These are phyloP conservation scores for Teunomyces pallodes DNA, from an alignment of 805 yeast species.

Conservation along the genomic window DNA sequence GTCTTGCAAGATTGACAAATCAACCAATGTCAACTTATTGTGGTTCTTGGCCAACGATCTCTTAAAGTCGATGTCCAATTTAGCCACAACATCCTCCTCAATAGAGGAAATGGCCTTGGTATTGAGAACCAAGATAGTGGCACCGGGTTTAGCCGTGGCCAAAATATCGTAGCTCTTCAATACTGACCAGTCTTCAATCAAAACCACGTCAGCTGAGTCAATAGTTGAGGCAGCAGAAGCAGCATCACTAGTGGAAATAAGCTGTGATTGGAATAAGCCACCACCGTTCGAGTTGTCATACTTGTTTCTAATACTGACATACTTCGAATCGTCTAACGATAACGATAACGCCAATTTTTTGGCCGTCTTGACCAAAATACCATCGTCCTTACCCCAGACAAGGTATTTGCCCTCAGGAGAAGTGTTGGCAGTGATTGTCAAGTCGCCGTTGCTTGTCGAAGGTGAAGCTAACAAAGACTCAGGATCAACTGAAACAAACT, in stretches of 20 bases:
- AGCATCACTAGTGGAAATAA: slow-evolving; percentile 19
- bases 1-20: slow-evolving; percentile 61
- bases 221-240: slow-evolving; percentile 23
- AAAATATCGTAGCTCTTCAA: slow-evolving; percentile 60
- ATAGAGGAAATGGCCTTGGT: slow-evolving; percentile 35
- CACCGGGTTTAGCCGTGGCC: slow-evolving; percentile 55
- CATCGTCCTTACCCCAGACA: slow-evolving; percentile 70
- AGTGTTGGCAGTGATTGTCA: slow-evolving; percentile 32
- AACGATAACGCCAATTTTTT: slow-evolving; percentile 66
- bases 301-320: slow-evolving; percentile 56
- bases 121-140: slow-evolving; percentile 50
- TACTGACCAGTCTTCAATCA: slow-evolving; percentile 60
- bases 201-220: slow-evolving; percentile 60
- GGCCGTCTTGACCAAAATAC: slow-evolving; percentile 53
- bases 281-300: slow-evolving; percentile 72
- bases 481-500: slow-evolving; percentile 37
- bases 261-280: slow-evolving; percentile 72
- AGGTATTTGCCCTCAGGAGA: slow-evolving; percentile 47
- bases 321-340: slow-evolving; percentile 56
- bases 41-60: slow-evolving; percentile 50
- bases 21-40: slow-evolving; percentile 55
- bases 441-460: background rate
- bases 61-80: slow-evolving; percentile 54
- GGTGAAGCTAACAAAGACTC: slow-evolving; percentile 21
- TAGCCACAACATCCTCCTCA: slow-evolving; percentile 49